Evolutionary conservation across 1,284 basidiomycete species (phyloP), one percentile per base, ranked within the genome.

Genomic region (Cryptococcus sp.): DNA sequence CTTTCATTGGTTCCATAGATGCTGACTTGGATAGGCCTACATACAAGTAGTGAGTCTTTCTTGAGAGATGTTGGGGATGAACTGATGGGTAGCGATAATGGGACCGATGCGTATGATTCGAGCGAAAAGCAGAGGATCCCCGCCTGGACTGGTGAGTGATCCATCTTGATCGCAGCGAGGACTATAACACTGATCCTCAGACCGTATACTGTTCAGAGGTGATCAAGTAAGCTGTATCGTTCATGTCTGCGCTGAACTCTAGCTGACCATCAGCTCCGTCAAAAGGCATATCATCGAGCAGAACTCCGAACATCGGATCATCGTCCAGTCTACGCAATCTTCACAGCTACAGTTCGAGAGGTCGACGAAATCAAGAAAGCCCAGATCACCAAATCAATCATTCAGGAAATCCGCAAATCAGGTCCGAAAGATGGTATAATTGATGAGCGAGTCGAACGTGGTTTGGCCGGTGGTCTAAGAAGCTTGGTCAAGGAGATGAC

Each of bases 41-140:
- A 0, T 78, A 78, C 66, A 78, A 78, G 60, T 78, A 73, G 68
- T 68, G 11, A 40, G 65, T 50, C 13, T 19, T 23, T 45, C 13
- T 16, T 7, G 18, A 14, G 14, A 16, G 18, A 39, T 14, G 5
- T 39, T 5, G 28, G 28, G 28, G 4, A 48, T 48, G 59, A 16
- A 51, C 48, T 46, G 25, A 46, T 18, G 14, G 2, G n/a, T 37
- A 71, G 69, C 55, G 77, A 78, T 56, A 76, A 78, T 43, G 77
- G 77, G 4, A 76, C 90, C 7, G 86, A 94, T 59, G 79, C 79
- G 45, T 99, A 98, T 72, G 96, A 99, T 71, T 87, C 91, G 2
- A 90, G 90, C 59, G 96, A 98, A 73, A 99, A 98, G 77, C 83
- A 87, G 80, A 83, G 96, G 7, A 87, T 97, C 67, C 96, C 96